Evolutionary conservation across 176 grass and related monocot species (phyloP), one percentile per base, ranked within the genome.

Genomic region (Musa acuminata): DNA sequence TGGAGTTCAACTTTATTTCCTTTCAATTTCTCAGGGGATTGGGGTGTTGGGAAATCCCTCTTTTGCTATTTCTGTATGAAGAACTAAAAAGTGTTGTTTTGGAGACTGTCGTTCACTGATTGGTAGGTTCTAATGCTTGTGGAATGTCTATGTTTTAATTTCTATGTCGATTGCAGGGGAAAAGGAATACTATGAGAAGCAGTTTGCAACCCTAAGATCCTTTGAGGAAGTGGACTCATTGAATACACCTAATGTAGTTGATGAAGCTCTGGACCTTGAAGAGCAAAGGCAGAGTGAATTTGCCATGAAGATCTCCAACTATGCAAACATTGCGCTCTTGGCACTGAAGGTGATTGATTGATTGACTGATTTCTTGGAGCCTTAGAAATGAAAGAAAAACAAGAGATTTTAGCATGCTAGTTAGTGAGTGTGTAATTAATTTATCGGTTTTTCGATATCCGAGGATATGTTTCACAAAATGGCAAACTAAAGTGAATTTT

Each of bases 161-260:
- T 21, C 16, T 51, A 12, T 22, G 11, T 52, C 20, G 52, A 8
- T 53, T 29, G 53, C 81, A 96, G 90, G 81, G 25, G 93, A 90
- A 82, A 92, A 52, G 62, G 78, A 80, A 48, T 80, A 80, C 78
- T 73, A 80, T 26, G 78, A 64, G n/a, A 80, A 48, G n/a, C 78
- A 80, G 35, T 80, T 80, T 52, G 55, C 78, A 14, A 80, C 78
- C 50, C 11, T 80, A 57, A 72, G 69, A 72, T 72, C 78, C 58
- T 80, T 80, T 13, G 78, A 80, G 8, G 69, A 80, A 62, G 78
- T 80, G 52, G 78, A 80, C 21, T 11, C 43, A 16, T 13, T 80
- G 49, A 10, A 9, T 29, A 0, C 22, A 13, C 0, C 20, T 2
- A 17, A 35, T 11, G 55, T 13, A 43, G 16, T 24, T 26, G 57